These are phyloP conservation scores for Hansenula lynferdii DNA, from an alignment of 1,139 yeast genomes.

Conservation along the genomic window DNA sequence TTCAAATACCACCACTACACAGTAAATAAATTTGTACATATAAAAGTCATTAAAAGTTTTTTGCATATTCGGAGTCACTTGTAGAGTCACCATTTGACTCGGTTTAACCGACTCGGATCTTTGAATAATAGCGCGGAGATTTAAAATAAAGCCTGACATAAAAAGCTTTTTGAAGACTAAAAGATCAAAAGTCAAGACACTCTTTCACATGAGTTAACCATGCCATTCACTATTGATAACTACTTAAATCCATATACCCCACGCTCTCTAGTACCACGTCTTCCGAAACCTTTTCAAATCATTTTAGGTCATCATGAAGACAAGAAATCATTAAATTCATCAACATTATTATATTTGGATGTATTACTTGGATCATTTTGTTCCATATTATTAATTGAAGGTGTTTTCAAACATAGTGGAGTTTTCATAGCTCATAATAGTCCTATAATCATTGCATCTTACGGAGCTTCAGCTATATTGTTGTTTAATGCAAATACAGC, in stretches of 20 bases:
- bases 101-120: no score
- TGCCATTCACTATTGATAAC: slow-evolving; percentile 1
- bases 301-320: background rate
- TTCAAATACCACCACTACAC: no score
- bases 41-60: no score
- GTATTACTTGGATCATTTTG: background rate
- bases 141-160: no score
- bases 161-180: no score
- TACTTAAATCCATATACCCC: background rate
- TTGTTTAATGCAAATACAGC: slow-evolving; percentile 52
- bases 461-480: slow-evolving; percentile 64
- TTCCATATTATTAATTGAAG: slow-evolving; percentile 30
- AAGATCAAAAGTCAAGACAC: background rate
- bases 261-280: background rate
- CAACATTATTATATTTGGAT: background rate
- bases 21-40: no score
- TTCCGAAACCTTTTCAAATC: background rate
- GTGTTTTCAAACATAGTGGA: slow-evolving; percentile 42
- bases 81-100: no score
- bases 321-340: background rate
- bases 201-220: background rate
- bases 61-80: no score
- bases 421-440: slow-evolving; percentile 42
- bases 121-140: no score
- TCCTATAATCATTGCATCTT: slow-evolving; percentile 56